Evolutionary conservation across 2,329 filamentous ascomycete species (phyloP).

Genomic region (Bipolaris oryzae): DNA sequence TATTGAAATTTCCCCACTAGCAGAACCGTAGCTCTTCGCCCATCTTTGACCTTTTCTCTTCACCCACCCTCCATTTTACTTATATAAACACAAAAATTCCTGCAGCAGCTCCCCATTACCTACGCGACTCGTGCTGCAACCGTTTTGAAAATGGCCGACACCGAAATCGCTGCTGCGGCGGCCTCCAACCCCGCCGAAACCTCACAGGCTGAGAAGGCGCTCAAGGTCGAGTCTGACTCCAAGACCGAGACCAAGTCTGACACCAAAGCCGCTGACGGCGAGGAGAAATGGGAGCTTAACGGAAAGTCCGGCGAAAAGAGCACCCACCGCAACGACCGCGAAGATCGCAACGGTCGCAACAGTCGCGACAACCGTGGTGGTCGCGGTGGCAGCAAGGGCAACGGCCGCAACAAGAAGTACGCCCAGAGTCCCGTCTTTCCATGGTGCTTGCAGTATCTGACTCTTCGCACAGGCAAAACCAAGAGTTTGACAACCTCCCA

Average conservation of each 20-base stretch:
- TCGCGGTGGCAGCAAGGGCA: slow-evolving; percentile 21
- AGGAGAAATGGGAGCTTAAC: slow-evolving; percentile 28
- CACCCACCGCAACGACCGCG: slow-evolving; percentile 23
- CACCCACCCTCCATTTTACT: slow-evolving; percentile 2
- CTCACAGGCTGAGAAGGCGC: slow-evolving; percentile 19
- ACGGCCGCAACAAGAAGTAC: slow-evolving; percentile 26
- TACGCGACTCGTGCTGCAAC: slow-evolving; percentile 17
- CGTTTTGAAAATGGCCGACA: slow-evolving; percentile 32
- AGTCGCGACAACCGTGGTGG: slow-evolving; percentile 20
- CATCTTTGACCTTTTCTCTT: slow-evolving; percentile 9
- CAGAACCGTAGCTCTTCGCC: slow-evolving; percentile 13
- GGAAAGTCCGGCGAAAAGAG: slow-evolving; percentile 22
- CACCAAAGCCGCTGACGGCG: slow-evolving; percentile 14
- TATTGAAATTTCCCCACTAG: slow-evolving; percentile 22
- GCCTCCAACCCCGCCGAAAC: slow-evolving; percentile 28
- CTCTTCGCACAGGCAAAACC: slow-evolving; percentile 29
- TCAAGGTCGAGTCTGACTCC: slow-evolving; percentile 17
- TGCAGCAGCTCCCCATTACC: slow-evolving; percentile 2
- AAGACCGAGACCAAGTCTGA: slow-evolving; percentile 19
- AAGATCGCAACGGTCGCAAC: slow-evolving; percentile 18
- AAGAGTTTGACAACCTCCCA: slow-evolving; percentile 57
- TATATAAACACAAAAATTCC: background rate
- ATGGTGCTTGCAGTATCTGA: background rate
- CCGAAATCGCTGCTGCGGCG: slow-evolving; percentile 21
- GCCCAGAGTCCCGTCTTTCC: background rate